Conservation (phyloP, 805 yeast genomes). For the Monosporozyma solicola region DNA sequence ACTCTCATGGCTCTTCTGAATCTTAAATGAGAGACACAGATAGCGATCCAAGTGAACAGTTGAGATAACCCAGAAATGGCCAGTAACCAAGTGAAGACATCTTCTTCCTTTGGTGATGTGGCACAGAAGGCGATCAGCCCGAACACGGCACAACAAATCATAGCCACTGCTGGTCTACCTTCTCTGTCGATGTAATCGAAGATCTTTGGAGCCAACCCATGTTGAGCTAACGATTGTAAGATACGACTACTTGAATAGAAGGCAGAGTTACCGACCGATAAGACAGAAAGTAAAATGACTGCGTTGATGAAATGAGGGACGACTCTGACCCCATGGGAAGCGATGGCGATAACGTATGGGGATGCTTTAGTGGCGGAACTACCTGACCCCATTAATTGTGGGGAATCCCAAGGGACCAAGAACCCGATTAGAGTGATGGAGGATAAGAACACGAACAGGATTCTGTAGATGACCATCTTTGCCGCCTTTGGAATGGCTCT, state of each 20-base stretch:
- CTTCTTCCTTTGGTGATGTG: slow-evolving; percentile 46
- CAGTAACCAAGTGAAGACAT: slow-evolving; percentile 56
- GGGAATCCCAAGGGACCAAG: slow-evolving; percentile 43
- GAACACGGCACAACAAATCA: slow-evolving; percentile 36
- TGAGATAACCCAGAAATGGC: slow-evolving; percentile 56
- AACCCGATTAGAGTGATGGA: slow-evolving; percentile 42
- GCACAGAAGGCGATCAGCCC: slow-evolving; percentile 62
- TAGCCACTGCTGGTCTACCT: slow-evolving; percentile 42
- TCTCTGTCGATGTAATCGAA: slow-evolving; percentile 47
- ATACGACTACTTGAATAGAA: slow-evolving; percentile 65
- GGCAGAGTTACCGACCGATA: slow-evolving; percentile 71
- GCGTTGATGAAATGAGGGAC: slow-evolving; percentile 67
- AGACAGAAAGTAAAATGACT: slow-evolving; percentile 59
- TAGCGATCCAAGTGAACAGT: slow-evolving; percentile 53
- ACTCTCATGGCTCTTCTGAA: slow-evolving; percentile 49
- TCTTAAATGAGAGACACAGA: slow-evolving; percentile 48
- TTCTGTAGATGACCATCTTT: slow-evolving; percentile 48
- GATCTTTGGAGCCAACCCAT: slow-evolving; percentile 54
- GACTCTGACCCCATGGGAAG: slow-evolving; percentile 50
- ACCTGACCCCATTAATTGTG: slow-evolving; percentile 36
- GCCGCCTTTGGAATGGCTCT: slow-evolving; percentile 51
- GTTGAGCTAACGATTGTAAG: slow-evolving; percentile 57
- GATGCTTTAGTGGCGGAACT: slow-evolving; percentile 45
- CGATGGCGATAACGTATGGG: slow-evolving; percentile 60
- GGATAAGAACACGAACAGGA: slow-evolving; percentile 40